These are phyloP conservation scores for Leptographium wingfieldii DNA, from an alignment of 2,329 filamentous ascomycete genomes.

Conservation along the genomic window DNA sequence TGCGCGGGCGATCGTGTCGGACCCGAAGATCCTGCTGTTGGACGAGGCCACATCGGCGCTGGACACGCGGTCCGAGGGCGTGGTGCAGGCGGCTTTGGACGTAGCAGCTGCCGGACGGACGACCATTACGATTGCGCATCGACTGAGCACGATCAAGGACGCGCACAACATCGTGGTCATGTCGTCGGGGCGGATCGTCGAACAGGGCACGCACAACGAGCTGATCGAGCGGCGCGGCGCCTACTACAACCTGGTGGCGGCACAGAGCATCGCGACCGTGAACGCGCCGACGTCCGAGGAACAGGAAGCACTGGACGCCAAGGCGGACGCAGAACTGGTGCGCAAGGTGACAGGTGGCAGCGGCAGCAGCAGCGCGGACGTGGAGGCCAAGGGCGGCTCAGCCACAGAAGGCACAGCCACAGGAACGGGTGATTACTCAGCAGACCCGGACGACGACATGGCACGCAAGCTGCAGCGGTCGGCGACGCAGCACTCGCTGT, in stretches of 20 bases:
- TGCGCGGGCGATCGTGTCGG: slow-evolving; percentile 76
- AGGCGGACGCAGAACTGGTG: slow-evolving; percentile 25
- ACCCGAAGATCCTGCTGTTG: slow-evolving; percentile 82
- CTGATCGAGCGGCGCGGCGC: slow-evolving; percentile 58
- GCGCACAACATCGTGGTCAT: slow-evolving; percentile 96
- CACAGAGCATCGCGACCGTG: slow-evolving; percentile 64
- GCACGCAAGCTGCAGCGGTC: slow-evolving; percentile 43
- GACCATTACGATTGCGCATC: slow-evolving; percentile 92
- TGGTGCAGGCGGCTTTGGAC: slow-evolving; percentile 87
- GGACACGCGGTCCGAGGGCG: slow-evolving; percentile 87
- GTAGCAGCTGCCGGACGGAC: slow-evolving; percentile 75
- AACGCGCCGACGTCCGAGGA: slow-evolving; percentile 41
- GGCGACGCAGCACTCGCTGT: slow-evolving; percentile 45
- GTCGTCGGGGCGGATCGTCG: slow-evolving; percentile 70
- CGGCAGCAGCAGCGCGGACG: neutral
- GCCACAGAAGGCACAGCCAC: neutral
- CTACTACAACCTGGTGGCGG: slow-evolving; percentile 77
- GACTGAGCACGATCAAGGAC: slow-evolving; percentile 84
- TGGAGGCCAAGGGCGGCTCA: slow-evolving; percentile 10
- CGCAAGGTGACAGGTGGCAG: neutral
- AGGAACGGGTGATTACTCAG: slow-evolving; percentile 23
- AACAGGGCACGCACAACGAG: slow-evolving; percentile 79
- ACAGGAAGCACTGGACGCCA: slow-evolving; percentile 40
- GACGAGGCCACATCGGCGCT: slow-evolving; percentile 92
- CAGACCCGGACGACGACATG: slow-evolving; percentile 52